These are phyloP conservation scores for Davidsoniella neocaledoniae DNA, from an alignment of 2,329 filamentous ascomycete genomes.

Conservation along the genomic window DNA sequence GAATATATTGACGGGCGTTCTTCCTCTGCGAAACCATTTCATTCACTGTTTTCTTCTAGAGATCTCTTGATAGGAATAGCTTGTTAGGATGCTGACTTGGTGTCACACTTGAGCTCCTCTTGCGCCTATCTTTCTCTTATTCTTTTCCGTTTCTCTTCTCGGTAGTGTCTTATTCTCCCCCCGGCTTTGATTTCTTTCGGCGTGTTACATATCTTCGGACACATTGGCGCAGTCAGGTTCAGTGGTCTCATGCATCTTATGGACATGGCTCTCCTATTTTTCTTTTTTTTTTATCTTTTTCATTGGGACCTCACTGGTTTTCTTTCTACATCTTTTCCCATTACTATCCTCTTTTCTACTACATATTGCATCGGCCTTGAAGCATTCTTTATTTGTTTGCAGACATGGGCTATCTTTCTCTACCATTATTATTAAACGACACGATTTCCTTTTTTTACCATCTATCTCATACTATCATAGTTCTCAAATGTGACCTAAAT, in stretches of 20 bases:
- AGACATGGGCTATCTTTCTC: background rate
- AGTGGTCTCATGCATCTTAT: background rate
- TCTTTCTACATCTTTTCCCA: background rate
- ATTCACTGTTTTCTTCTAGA: background rate
- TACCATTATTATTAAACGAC: background rate
- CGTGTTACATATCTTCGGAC: constrained; percentile 3
- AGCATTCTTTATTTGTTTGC: background rate
- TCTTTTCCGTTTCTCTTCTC: background rate
- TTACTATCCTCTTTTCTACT: background rate
- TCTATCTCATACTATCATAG: too few relatives aligned
- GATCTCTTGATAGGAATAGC: background rate
- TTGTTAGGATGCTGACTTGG: background rate
- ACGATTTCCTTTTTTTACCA: background rate
- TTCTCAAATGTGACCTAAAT: background rate
- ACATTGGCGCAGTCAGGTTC: constrained; percentile 5
- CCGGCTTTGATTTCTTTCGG: constrained; percentile 4
- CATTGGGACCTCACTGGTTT: background rate
- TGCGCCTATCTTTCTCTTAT: background rate
- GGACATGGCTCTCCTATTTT: background rate
- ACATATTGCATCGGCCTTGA: too few relatives aligned
- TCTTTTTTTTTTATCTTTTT: background rate
- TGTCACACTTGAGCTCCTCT: background rate
- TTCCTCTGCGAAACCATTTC: background rate
- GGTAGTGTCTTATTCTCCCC: too few relatives aligned
- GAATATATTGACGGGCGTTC: background rate